Evolutionary conservation across 176 grass and related monocot genomes (phyloP).

Genomic region (Panicum miliaceum): DNA sequence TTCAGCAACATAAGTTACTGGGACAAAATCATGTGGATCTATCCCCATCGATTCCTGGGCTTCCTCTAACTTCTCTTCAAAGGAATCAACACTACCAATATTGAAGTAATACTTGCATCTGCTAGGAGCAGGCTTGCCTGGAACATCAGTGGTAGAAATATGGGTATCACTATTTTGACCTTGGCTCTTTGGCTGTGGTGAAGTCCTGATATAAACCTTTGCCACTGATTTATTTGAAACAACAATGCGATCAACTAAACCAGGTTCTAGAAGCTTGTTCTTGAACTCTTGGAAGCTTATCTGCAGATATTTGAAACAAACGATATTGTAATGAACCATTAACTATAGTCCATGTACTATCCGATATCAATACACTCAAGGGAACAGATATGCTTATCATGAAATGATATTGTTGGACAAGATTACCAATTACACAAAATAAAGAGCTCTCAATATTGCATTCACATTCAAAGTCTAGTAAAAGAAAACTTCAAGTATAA

Average conservation of each 20-base stretch:
- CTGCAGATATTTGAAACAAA: slow-evolving; percentile 51
- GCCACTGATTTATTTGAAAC: slow-evolving; percentile 96
- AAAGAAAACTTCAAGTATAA: neutral
- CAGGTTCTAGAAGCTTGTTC: slow-evolving; percentile 91
- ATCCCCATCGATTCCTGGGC: slow-evolving; percentile 85
- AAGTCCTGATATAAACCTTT: slow-evolving; percentile 84
- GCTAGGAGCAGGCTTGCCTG: slow-evolving; percentile 58
- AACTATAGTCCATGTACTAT: neutral
- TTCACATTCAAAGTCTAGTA: slow-evolving; percentile 3
- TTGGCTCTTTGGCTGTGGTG: slow-evolving; percentile 51
- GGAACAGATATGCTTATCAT: slow-evolving; percentile 1
- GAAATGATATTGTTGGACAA: neutral
- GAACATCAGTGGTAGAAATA: slow-evolving; percentile 51
- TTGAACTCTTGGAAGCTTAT: slow-evolving; percentile 99
- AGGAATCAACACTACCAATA: slow-evolving; percentile 95
- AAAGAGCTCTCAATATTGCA: neutral
- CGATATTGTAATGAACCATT: slow-evolving; percentile 4
- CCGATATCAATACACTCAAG: neutral
- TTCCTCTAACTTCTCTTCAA: slow-evolving; percentile 98
- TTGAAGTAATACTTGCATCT: slow-evolving; percentile 94
- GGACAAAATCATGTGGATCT: slow-evolving; percentile 87
- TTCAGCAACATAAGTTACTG: slow-evolving; percentile 93
- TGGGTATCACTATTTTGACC: slow-evolving; percentile 54
- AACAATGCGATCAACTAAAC: slow-evolving; percentile 92
- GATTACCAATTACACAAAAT: neutral